Base-by-base conservation (phyloP, 2,329 filamentous ascomycete species). In the Pseudofabraea citricarpa region DNA sequence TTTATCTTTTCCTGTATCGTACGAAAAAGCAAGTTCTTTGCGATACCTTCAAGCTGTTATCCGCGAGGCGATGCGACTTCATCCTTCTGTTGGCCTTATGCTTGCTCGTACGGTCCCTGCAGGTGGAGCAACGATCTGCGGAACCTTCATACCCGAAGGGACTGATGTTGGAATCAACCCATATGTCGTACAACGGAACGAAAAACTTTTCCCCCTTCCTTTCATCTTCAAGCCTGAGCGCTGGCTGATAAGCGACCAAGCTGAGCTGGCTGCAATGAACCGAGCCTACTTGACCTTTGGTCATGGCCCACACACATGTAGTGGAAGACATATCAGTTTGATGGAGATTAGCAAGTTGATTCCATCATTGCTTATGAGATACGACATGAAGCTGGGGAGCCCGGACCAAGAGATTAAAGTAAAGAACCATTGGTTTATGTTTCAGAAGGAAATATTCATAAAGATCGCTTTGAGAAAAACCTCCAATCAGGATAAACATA, bases 141-240 rank as follows among this genome's bases (percentile, higher is more conserved):
- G 33, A 18, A 15, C 32, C 3, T 31, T 29, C 8, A 18, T 46
- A 18, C 40, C 40, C 0, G 40, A 20, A n/a, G 40, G 35, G 9
- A 44, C 44, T n/a, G 26, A 31, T 20, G 32, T 43, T 5, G 40
- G 44, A 1, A 39, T 46, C 13, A 41, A 40, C 9, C 38, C 29
- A 15, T 45, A 38, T 38, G 43, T 35, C 9, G 13, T 56, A 27
- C 42, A 40, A n/a, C 23, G 38, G 12, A 33, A 74, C 44, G 48
- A 61, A 37, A 39, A 44, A 3, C 56, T 61, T 7, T 84, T 83
- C 54, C 78, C 78, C 2, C 75, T 83, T 54, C 74, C 77, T 10
- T 77, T 83, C 38, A 71, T 63, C 52, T 84, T 71, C 62, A 72
- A 69, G 22, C 79, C 80, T 0, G 79, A 81, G 54, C 72, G 80